Evolutionary conservation across 1,139 yeast species (phyloP), one percentile per base, ranked within the genome.

Genomic region (Yamadazyma dushanensis): DNA sequence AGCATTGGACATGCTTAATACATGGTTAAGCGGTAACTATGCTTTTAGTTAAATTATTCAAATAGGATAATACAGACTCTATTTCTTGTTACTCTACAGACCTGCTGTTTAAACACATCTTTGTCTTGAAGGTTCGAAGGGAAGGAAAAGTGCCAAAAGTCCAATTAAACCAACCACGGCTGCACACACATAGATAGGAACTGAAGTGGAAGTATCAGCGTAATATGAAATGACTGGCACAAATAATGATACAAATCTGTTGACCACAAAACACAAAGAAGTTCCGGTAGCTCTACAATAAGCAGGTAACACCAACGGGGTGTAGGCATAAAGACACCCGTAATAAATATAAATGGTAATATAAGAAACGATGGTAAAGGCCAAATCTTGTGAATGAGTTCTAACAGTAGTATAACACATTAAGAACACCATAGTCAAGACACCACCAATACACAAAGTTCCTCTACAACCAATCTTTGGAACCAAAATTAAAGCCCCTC

Each of bases 1-100:
- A 47, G 65, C 94, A 5, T 70, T 83, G 46, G 86, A 78, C 40
- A 80, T 88, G 87, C 74, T 88, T 43, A 83, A 84, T 66, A 69
- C 81, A 55, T 88, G 96, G 96, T 59, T 85, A 20, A 22, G 31
- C 1, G 44, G 46, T 10, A 37, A 36, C 31, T 30, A 31, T 26
- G 10, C 23, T 16, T 36, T 40, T 34, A 37, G 32, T n/a, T n/a
- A n/a, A n/a, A n/a, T n/a, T n/a, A n/a, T n/a, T n/a, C n/a, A n/a
- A n/a, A n/a, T n/a, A n/a, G n/a, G n/a, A n/a, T n/a, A n/a, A n/a
- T n/a, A n/a, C n/a, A n/a, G n/a, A n/a, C n/a, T n/a, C n/a, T n/a
- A n/a, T n/a, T n/a, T n/a, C n/a, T n/a, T n/a, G n/a, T n/a, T n/a
- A n/a, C n/a, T n/a, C n/a, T n/a, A n/a, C n/a, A n/a, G n/a, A n/a